Percentiles rank a stretch among this genome's conserved stretches.
Conservation (phyloP, 306 rosid genomes). For the Malus fusca region DNA sequence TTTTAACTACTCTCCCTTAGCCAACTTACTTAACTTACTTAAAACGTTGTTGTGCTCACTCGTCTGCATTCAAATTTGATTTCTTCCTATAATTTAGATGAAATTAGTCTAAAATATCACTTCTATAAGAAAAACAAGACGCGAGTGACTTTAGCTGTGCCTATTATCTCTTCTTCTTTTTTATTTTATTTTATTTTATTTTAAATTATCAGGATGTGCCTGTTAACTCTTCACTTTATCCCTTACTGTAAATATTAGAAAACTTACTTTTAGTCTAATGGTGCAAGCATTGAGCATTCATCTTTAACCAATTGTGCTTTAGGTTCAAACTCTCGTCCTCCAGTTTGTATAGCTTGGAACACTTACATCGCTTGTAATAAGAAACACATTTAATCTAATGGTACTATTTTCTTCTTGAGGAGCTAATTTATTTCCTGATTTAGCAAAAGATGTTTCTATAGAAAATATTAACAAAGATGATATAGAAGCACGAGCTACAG, state of each 20-base stretch:
- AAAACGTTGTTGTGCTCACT: neutral
- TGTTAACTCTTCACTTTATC: no score
- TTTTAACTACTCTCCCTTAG: neutral
- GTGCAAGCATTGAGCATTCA: neutral
- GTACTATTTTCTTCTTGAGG: no score
- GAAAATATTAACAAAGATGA: neutral
- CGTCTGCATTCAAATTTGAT: neutral
- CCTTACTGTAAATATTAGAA: no score
- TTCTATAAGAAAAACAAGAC: neutral
- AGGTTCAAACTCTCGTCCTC: neutral
- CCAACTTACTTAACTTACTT: neutral
- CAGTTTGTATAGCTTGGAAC: no score
- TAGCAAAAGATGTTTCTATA: neutral
- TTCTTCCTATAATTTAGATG: no score
- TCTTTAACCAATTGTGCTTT: neutral
- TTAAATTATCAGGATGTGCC: no score
- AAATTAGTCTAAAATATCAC: no score
- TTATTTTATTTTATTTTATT: accelerated
- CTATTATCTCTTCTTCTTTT: neutral
- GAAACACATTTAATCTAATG: no score
- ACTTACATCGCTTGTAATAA: no score
- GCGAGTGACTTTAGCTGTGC: neutral
- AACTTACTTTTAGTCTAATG: no score
- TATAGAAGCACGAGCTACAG: constrained; percentile 5
- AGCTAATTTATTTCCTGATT: neutral